A percentile compares a stretch with the other conserved stretches of the same genome.
These are phyloP conservation scores for Durotheca rogersii DNA, from an alignment of 495 filamentous ascomycete species.

Conservation along the genomic window DNA sequence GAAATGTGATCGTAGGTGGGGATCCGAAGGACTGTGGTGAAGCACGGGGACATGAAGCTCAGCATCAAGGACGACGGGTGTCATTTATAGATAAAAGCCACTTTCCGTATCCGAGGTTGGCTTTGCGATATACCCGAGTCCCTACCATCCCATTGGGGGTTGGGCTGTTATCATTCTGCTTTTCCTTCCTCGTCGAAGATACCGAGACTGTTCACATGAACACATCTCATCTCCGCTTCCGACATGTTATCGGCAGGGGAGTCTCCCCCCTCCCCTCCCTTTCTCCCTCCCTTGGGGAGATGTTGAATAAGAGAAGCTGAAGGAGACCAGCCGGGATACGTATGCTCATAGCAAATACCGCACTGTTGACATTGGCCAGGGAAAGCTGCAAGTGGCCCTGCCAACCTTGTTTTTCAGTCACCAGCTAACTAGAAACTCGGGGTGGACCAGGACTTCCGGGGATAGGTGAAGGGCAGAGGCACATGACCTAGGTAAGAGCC, in stretches of 20 bases:
- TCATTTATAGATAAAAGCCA: slow-evolving; percentile 9
- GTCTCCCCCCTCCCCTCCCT: neutral
- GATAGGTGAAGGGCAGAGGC: neutral
- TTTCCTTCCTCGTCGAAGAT: slow-evolving; percentile 16
- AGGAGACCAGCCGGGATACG: slow-evolving; percentile 12
- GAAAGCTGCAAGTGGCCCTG: slow-evolving; percentile 9
- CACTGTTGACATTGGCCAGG: slow-evolving; percentile 6
- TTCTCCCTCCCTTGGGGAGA: too few relatives aligned
- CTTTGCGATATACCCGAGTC: neutral
- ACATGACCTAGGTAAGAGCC: neutral
- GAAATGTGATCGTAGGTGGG: neutral
- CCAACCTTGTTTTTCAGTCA: slow-evolving; percentile 11
- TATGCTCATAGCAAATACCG: slow-evolving; percentile 17
- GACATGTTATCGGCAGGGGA: slow-evolving; percentile 3
- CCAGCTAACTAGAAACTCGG: slow-evolving; percentile 4
- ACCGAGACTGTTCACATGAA: slow-evolving; percentile 5
- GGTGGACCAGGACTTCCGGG: slow-evolving; percentile 1
- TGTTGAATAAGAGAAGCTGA: slow-evolving; percentile 16
- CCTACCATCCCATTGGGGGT: slow-evolving; percentile 1
- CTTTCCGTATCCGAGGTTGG: slow-evolving; percentile 2
- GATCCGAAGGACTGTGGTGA: neutral
- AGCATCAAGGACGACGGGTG: neutral
- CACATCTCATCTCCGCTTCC: slow-evolving; percentile 1
- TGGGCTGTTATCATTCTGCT: slow-evolving; percentile 9
- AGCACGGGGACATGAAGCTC: neutral